These are phyloP conservation scores for Lentinula sp. DNA, from an alignment of 768 basidiomycete species.

Conservation along the genomic window DNA sequence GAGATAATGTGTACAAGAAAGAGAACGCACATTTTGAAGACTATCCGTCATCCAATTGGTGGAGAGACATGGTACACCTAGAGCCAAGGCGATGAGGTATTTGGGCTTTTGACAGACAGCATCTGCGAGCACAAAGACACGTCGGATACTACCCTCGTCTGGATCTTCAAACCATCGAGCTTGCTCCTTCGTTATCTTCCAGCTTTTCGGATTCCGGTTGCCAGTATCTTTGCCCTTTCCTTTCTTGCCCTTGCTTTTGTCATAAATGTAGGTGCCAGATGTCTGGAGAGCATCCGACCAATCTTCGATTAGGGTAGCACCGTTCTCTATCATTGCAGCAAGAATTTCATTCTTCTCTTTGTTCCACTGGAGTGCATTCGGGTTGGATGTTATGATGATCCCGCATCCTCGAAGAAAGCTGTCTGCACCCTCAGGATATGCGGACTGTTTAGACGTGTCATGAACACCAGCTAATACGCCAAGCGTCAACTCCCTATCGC, in stretches of 20 bases:
- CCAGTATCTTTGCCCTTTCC: neutral
- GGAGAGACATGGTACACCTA: slow-evolving; percentile 81
- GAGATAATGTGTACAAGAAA: neutral
- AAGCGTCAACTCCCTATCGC: neutral
- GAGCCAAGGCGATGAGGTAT: slow-evolving; percentile 73
- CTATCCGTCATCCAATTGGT: slow-evolving; percentile 46
- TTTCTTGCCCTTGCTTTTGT: neutral
- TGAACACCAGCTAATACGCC: neutral
- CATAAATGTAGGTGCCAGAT: neutral
- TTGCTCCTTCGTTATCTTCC: slow-evolving; percentile 45
- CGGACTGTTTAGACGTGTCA: neutral
- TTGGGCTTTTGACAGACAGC: slow-evolving; percentile 68
- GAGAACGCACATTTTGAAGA: slow-evolving; percentile 23
- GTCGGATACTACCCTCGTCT: slow-evolving; percentile 28
- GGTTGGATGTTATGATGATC: neutral
- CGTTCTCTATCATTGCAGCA: neutral
- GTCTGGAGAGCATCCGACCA: neutral
- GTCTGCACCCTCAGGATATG: neutral
- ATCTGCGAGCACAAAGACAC: slow-evolving; percentile 63
- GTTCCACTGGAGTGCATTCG: neutral
- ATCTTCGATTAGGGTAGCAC: slow-evolving; percentile 2
- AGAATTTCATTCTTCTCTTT: neutral
- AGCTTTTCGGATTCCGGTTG: slow-evolving; percentile 22
- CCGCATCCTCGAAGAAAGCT: neutral
- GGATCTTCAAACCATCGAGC: slow-evolving; percentile 36